Conservation (phyloP, 257 asterid species). For the Nemophila menziesii region DNA sequence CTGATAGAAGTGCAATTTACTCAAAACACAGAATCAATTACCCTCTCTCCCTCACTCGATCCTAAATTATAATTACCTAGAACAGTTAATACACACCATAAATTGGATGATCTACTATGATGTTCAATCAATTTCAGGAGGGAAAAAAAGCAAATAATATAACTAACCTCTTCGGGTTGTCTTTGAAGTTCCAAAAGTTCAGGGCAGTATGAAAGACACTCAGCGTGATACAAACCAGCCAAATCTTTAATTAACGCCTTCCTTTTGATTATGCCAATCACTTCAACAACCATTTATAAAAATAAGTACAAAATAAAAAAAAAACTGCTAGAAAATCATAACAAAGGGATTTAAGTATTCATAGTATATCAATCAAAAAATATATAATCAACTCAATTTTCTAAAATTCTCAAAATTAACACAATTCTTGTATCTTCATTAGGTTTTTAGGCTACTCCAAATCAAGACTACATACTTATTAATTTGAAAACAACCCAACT, state of each 20-base stretch:
- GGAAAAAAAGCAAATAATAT: neutral
- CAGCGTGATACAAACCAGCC: conserved; percentile 85
- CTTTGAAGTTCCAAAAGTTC: conserved; percentile 83
- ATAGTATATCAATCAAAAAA: neutral
- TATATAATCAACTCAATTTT: neutral
- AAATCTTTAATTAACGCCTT: conserved; percentile 78
- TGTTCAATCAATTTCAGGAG: neutral
- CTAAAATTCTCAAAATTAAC: neutral
- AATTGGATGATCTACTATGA: neutral
- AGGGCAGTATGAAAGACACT: conserved; percentile 87
- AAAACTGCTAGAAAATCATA: too few species aligned
- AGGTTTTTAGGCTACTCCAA: too few species aligned
- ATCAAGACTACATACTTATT: too few species aligned
- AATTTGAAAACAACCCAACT: too few species aligned
- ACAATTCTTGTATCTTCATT: too few species aligned
- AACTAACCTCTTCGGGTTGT: conserved; percentile 64
- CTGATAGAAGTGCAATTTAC: neutral
- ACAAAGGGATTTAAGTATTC: too few species aligned
- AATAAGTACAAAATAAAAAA: conserved; percentile 7
- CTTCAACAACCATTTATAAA: conserved; percentile 20
- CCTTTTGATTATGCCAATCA: conserved; percentile 83
- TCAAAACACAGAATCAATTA: neutral
- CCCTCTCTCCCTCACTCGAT: neutral
- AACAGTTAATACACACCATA: neutral
- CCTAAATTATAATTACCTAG: neutral